Conservation (phyloP, 2,329 filamentous ascomycete genomes). For the Aaosphaeria pasadenensis region DNA sequence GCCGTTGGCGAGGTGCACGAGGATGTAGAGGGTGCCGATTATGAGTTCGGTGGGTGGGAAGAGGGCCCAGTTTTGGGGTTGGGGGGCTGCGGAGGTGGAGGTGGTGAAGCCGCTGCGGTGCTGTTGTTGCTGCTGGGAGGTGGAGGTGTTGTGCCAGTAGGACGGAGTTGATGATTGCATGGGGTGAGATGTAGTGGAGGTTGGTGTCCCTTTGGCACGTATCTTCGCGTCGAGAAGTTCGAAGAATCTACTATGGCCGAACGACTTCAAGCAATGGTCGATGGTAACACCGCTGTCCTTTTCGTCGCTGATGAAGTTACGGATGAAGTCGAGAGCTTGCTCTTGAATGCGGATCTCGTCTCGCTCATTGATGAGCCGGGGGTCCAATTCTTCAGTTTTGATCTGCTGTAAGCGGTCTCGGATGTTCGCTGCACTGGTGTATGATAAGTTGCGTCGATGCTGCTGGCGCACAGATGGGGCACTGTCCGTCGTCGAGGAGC, state of each 20-base stretch:
- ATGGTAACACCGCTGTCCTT: constrained; percentile 66
- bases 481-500: constrained; percentile 46
- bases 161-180: constrained; percentile 11
- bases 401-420: constrained; percentile 43
- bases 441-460: constrained; percentile 35
- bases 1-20: constrained; percentile 86
- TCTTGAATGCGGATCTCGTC: constrained; percentile 87
- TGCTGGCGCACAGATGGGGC: constrained; percentile 38
- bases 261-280: constrained; percentile 72
- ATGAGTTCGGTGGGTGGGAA: constrained; percentile 61
- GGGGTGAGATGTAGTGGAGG: constrained; percentile 5
- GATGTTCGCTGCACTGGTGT: constrained; percentile 32
- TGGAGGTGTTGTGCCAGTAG: constrained; percentile 60
- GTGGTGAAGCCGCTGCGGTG: constrained; percentile 54
- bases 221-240: constrained; percentile 78
- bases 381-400: constrained; percentile 66
- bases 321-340: constrained; percentile 83
- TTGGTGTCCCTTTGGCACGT: constrained; percentile 43
- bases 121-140: too few species aligned
- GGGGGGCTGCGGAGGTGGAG: constrained; percentile 47
- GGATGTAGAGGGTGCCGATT: constrained; percentile 72
- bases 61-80: constrained; percentile 28
- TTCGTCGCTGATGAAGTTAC: constrained; percentile 76
- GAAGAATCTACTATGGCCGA: constrained; percentile 77
- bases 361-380: constrained; percentile 64